A percentile compares a stretch with the other conserved stretches of the same genome.
phyloP scores from a whole-genome alignment of 768 basidiomycete genomes.

The Tricholoma bakamatsutake region DNA sequence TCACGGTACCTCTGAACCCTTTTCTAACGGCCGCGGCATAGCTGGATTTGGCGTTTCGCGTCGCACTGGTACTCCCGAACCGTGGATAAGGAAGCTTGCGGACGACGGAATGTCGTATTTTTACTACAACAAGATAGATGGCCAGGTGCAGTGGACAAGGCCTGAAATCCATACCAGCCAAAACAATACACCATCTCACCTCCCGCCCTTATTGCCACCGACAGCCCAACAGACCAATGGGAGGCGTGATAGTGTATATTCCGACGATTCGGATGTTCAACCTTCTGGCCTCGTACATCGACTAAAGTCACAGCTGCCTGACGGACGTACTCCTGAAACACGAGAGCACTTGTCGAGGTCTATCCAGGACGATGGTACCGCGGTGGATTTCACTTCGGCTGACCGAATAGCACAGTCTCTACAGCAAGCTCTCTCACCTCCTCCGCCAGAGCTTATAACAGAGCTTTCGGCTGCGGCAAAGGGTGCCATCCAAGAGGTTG shows the following conservation, averaged over 20 bases:
- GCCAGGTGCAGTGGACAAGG: slow-evolving; percentile 61
- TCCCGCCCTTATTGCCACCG: slow-evolving; percentile 16
- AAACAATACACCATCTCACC: slow-evolving; percentile 8
- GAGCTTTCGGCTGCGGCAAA: slow-evolving; percentile 57
- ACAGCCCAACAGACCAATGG: slow-evolving; percentile 28
- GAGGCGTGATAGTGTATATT: slow-evolving; percentile 59
- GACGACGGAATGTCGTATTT: slow-evolving; percentile 81
- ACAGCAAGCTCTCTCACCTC: slow-evolving; percentile 52
- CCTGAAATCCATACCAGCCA: slow-evolving; percentile 35
- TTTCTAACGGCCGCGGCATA: slow-evolving; percentile 29
- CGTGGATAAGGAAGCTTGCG: slow-evolving; percentile 76
- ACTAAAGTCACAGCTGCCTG: slow-evolving; percentile 22
- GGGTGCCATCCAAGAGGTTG: slow-evolving; percentile 55
- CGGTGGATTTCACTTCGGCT: slow-evolving; percentile 52
- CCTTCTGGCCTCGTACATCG: slow-evolving; percentile 33
- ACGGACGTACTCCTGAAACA: slow-evolving; percentile 18
- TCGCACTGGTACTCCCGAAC: slow-evolving; percentile 62
- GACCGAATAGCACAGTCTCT: slow-evolving; percentile 64
- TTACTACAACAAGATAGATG: slow-evolving; percentile 69
- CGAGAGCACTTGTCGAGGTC: slow-evolving; percentile 9
- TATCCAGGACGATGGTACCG: slow-evolving; percentile 15
- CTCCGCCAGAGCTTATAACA: slow-evolving; percentile 51
- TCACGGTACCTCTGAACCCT: slow-evolving; percentile 29
- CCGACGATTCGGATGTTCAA: slow-evolving; percentile 74
- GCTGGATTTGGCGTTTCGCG: slow-evolving; percentile 59